Conservation (phyloP, 768 basidiomycete species). For the Phylloporus sp. region DNA sequence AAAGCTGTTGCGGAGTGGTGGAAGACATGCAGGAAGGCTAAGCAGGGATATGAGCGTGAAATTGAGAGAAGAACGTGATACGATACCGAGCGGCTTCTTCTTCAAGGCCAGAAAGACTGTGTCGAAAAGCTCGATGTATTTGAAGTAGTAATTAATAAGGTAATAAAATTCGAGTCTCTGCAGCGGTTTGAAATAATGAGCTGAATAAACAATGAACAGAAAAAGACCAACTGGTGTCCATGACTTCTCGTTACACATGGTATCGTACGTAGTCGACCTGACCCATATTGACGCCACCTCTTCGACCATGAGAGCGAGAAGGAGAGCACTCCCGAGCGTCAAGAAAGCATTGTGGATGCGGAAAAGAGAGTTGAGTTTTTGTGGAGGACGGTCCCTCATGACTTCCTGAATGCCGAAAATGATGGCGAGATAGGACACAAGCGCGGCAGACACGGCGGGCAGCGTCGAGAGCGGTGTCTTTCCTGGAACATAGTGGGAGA, state of each 20-base stretch:
- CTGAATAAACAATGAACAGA: neutral
- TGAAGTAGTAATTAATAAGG: conserved; percentile 99
- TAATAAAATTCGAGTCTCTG: conserved; percentile 95
- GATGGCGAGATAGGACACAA: conserved; percentile 79
- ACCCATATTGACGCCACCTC: conserved; percentile 81
- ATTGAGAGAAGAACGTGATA: conserved; percentile 4
- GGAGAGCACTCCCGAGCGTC: conserved; percentile 75
- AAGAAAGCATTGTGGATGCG: conserved; percentile 89
- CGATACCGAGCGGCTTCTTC: conserved; percentile 93
- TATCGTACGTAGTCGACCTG: conserved; percentile 67
- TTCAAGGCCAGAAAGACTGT: conserved; percentile 96
- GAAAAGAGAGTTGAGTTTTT: conserved; percentile 79
- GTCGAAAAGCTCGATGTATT: conserved; percentile 94
- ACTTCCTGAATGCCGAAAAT: conserved; percentile 81
- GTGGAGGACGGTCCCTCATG: conserved; percentile 75
- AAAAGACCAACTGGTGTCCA: conserved; percentile 79
- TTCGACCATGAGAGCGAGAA: conserved; percentile 87
- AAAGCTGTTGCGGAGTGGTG: conserved; percentile 98
- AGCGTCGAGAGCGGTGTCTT: conserved; percentile 57
- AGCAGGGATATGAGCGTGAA: neutral
- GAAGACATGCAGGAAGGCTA: conserved; percentile 97
- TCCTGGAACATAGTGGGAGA: conserved; percentile 51
- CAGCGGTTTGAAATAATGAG: conserved; percentile 1
- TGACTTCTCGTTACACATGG: conserved; percentile 70
- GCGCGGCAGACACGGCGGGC: conserved; percentile 61